A percentile compares a stretch with the other conserved stretches of the same genome.
These are phyloP conservation scores for Clavispora vitiphila DNA, from an alignment of 805 yeast species.

Conservation along the genomic window DNA sequence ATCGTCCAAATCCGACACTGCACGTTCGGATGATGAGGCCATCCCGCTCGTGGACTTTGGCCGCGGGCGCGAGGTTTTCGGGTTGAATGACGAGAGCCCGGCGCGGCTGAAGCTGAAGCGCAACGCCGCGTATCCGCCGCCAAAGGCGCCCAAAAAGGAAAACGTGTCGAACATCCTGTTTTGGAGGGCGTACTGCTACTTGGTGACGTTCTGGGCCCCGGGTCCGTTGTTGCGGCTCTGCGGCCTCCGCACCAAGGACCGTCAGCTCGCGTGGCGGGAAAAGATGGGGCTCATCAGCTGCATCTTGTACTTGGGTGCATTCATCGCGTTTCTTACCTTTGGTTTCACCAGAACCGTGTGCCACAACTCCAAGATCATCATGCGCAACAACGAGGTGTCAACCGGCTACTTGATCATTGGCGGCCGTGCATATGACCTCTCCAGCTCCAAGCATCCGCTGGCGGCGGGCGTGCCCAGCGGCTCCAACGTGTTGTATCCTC, in stretches of 20 bases:
- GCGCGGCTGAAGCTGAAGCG: conserved; percentile 14
- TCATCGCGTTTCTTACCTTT: conserved; percentile 83
- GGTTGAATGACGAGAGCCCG: conserved; percentile 55
- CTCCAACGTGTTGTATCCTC: conserved; percentile 75
- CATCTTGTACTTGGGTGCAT: conserved; percentile 66
- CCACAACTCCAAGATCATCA: conserved; percentile 36
- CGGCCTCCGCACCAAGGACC: conserved; percentile 73
- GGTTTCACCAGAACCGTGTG: conserved; percentile 90
- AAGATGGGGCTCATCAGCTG: conserved; percentile 80
- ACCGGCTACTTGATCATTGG: conserved; percentile 66
- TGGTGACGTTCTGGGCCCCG: conserved; percentile 91
- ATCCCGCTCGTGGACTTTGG: conserved; percentile 40
- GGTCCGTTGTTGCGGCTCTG: conserved; percentile 60
- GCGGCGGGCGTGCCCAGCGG: conserved; percentile 74
- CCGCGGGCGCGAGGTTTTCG: conserved; percentile 49
- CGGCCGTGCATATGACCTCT: conserved; percentile 74
- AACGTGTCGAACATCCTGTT: conserved; percentile 24
- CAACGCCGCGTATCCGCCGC: conserved; percentile 19
- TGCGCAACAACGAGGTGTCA: conserved; percentile 56
- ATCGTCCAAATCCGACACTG: background rate
- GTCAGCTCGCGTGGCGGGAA: conserved; percentile 97
- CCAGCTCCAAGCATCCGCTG: conserved; percentile 69
- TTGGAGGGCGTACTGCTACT: conserved; percentile 84
- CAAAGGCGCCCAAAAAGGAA: conserved; percentile 10
- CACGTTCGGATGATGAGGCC: conserved; percentile 33